Conservation (phyloP, 306 rosid genomes). For the Acacia melanoxylon region DNA sequence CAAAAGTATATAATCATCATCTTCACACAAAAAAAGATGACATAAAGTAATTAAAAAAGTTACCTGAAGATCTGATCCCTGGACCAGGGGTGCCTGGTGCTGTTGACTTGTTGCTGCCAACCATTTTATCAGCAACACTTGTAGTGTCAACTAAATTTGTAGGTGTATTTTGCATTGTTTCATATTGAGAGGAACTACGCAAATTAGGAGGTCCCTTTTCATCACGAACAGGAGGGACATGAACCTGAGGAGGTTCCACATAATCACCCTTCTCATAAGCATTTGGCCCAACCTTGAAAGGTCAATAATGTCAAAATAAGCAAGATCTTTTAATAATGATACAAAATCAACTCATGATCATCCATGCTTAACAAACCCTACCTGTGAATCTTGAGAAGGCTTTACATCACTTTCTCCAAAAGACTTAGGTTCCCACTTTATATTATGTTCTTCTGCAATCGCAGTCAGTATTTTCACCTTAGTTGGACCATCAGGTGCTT, state of each 20-base stretch:
- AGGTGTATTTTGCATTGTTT: conserved; percentile 26
- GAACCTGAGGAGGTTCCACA: conserved; percentile 54
- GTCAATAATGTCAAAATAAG: conserved; percentile 20
- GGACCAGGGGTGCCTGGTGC: conserved; percentile 39
- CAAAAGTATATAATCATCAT: background rate
- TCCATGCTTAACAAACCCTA: conserved; percentile 36
- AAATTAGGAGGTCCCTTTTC: conserved; percentile 47
- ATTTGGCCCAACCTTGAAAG: conserved; percentile 67
- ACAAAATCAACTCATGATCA: conserved; percentile 24
- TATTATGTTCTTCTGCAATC: conserved; percentile 87
- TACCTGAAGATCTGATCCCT: conserved; percentile 54
- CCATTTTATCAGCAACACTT: conserved; percentile 36
- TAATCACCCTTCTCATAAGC: conserved; percentile 50
- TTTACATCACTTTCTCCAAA: conserved; percentile 60
- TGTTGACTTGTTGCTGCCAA: conserved; percentile 33
- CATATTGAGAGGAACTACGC: conserved; percentile 40
- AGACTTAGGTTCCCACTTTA: conserved; percentile 86
- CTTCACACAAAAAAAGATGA: conserved; percentile 9
- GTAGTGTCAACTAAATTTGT: conserved; percentile 26
- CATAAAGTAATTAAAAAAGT: background rate
- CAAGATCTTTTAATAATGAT: background rate
- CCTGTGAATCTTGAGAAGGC: conserved; percentile 67
- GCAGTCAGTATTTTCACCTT: conserved; percentile 74
- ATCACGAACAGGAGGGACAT: conserved; percentile 48
- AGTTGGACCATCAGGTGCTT: conserved; percentile 88